A percentile compares a stretch with the other conserved stretches of the same genome.
phyloP scores from a whole-genome alignment of 495 filamentous ascomycete species.

The Aspergillus leporis region DNA sequence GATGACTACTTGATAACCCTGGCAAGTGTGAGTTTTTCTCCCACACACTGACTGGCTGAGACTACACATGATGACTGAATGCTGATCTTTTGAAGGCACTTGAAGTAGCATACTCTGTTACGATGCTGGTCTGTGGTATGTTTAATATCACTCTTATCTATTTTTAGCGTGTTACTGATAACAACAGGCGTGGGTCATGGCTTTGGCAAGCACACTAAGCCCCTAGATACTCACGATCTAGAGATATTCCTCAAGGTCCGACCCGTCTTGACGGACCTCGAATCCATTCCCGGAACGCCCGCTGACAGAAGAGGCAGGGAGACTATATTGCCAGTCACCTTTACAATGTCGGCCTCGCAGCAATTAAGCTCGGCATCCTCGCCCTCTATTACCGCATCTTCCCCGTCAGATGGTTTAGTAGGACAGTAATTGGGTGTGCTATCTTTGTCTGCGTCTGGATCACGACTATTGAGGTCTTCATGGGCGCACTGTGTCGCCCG shows the following conservation, averaged over 20 bases:
- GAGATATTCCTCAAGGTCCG: slow-evolving; percentile 10
- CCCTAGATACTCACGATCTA: not conserved
- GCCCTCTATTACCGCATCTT: slow-evolving; percentile 11
- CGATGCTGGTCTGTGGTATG: slow-evolving; percentile 3
- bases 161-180: not conserved
- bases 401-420: slow-evolving; percentile 7
- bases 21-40: not conserved
- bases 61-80: not conserved
- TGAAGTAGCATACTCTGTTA: slow-evolving; percentile 6
- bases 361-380: slow-evolving; percentile 10
- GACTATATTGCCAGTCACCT: slow-evolving; percentile 11
- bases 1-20: slow-evolving; percentile 8
- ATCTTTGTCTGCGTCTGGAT: slow-evolving; percentile 9
- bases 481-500: slow-evolving; percentile 7
- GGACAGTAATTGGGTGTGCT: slow-evolving; percentile 1
- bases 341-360: slow-evolving; percentile 9
- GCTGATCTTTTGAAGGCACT: not conserved
- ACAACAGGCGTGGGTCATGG: slow-evolving; percentile 3
- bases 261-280: not conserved
- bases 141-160: not conserved
- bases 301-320: not conserved
- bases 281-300: not conserved
- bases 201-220: slow-evolving; percentile 5
- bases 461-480: slow-evolving; percentile 6
- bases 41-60: too few relatives aligned